phyloP scores from a whole-genome alignment of 352 stramenopile genomes.

The Pythium scleroteichum region DNA sequence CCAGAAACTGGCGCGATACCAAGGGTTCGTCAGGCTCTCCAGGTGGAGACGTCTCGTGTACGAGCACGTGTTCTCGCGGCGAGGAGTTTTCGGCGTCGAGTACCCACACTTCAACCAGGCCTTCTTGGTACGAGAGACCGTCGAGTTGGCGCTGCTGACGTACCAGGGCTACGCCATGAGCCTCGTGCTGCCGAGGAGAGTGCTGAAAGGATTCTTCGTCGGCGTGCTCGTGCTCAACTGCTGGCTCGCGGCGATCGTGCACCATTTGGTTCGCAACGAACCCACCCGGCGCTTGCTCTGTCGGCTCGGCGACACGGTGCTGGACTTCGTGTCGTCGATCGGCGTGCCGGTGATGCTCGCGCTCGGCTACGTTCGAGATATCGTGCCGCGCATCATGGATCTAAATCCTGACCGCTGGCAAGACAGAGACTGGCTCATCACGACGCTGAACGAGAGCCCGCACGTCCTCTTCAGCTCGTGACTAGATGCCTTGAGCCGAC shows the following conservation, averaged over 20 bases:
- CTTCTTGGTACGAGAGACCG: constrained; percentile 22
- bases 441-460: constrained; percentile 27
- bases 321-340: constrained; percentile 29
- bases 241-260: constrained; percentile 7
- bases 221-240: constrained; percentile 26
- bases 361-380: constrained; percentile 9
- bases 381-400: not conserved
- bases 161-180: constrained; percentile 29
- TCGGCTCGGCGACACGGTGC: constrained; percentile 19
- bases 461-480: constrained; percentile 42
- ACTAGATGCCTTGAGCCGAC: constrained; percentile 27
- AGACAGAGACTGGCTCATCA: constrained; percentile 25
- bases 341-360: constrained; percentile 20
- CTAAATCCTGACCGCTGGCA: not conserved
- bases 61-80: not conserved
- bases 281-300: constrained; percentile 15
- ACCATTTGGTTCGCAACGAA: not conserved
- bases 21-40: not conserved
- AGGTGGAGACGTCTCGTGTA: not conserved
- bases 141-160: constrained; percentile 25
- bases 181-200: constrained; percentile 12
- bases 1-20: not conserved
- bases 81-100: constrained; percentile 25
- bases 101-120: constrained; percentile 25
- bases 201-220: constrained; percentile 26